Evolutionary conservation across 2,329 filamentous ascomycete species (phyloP).

Genomic region (Seiridium cupressi): DNA sequence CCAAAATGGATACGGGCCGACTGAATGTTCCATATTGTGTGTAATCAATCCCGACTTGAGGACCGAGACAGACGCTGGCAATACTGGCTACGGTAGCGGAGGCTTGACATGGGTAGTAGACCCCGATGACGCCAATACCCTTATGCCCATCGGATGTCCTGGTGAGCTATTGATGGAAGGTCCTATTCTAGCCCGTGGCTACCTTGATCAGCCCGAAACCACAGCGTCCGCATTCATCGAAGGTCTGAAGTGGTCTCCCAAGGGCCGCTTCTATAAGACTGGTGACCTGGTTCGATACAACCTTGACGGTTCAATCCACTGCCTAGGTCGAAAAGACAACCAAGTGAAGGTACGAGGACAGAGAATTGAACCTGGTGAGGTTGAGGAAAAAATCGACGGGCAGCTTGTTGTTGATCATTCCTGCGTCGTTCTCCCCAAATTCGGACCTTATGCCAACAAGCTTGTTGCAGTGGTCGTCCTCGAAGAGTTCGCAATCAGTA

Average conservation of each 20-base stretch:
- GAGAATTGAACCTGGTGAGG: conserved; percentile 41
- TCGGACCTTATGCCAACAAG: conserved; percentile 2
- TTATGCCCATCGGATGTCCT: conserved; percentile 7
- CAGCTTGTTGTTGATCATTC: neutral
- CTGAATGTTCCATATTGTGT: neutral
- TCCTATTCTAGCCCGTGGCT: conserved; percentile 20
- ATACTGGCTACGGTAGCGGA: conserved; percentile 7
- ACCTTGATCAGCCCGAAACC: conserved; percentile 23
- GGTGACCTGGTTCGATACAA: conserved; percentile 22
- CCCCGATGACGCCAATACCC: conserved; percentile 8
- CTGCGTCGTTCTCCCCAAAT: conserved; percentile 7
- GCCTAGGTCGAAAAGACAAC: conserved; percentile 33
- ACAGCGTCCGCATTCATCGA: conserved; percentile 20
- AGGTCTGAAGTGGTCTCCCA: conserved; percentile 11
- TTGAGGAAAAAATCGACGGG: conserved; percentile 18
- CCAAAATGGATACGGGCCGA: conserved; percentile 6
- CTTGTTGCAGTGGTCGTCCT: conserved; percentile 6
- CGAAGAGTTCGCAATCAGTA: neutral
- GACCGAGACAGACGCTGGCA: neutral
- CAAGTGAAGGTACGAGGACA: conserved; percentile 38
- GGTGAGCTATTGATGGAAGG: conserved; percentile 14
- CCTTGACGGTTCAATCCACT: conserved; percentile 26
- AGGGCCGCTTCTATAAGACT: conserved; percentile 12
- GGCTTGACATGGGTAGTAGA: conserved; percentile 10
- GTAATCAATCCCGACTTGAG: conserved; percentile 1